phyloP scores from a whole-genome alignment of 2,329 filamentous ascomycete species.

The Aspergillus fijiensis region DNA sequence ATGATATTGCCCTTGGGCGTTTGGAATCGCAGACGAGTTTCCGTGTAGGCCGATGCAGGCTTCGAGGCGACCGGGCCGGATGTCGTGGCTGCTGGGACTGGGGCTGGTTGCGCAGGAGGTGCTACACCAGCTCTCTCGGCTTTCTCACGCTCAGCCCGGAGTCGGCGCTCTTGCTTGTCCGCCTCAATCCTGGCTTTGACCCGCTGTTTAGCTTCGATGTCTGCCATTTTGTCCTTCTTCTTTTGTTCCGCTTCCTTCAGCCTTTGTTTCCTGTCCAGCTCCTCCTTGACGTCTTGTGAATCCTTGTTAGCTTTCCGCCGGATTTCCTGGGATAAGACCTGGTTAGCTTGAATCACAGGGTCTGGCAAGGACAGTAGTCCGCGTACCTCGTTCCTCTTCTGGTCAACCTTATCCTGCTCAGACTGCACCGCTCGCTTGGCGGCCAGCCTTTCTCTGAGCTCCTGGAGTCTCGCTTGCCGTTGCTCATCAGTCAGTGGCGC shows the following conservation, averaged over 20 bases:
- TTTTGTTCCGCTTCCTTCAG: conserved; percentile 88
- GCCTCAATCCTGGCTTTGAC: conserved; percentile 93
- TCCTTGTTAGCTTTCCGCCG: conserved; percentile 88
- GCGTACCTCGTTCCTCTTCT: conserved; percentile 78
- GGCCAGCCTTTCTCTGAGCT: conserved; percentile 69
- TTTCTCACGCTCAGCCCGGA: conserved; percentile 82
- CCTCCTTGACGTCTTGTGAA: conserved; percentile 83
- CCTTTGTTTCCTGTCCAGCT: conserved; percentile 81
- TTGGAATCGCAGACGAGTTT: conserved; percentile 79
- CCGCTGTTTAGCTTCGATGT: conserved; percentile 79
- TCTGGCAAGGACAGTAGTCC: neutral
- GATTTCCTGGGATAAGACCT: conserved; percentile 52
- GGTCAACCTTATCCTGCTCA: conserved; percentile 73
- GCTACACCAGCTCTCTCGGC: conserved; percentile 77
- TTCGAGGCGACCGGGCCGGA: conserved; percentile 56
- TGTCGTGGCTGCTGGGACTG: conserved; percentile 44
- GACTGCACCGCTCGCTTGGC: conserved; percentile 70
- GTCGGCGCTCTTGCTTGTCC: conserved; percentile 84
- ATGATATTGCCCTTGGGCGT: conserved; percentile 72
- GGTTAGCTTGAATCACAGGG: conserved; percentile 1
- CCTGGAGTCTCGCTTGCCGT: conserved; percentile 75
- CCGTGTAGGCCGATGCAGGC: conserved; percentile 69
- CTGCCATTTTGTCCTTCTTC: conserved; percentile 81
- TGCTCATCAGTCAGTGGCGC: conserved; percentile 88
- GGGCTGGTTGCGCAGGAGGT: conserved; percentile 49